phyloP scores from a whole-genome alignment of 1,139 yeast genomes.

The Scheffersomyces insectosa region DNA sequence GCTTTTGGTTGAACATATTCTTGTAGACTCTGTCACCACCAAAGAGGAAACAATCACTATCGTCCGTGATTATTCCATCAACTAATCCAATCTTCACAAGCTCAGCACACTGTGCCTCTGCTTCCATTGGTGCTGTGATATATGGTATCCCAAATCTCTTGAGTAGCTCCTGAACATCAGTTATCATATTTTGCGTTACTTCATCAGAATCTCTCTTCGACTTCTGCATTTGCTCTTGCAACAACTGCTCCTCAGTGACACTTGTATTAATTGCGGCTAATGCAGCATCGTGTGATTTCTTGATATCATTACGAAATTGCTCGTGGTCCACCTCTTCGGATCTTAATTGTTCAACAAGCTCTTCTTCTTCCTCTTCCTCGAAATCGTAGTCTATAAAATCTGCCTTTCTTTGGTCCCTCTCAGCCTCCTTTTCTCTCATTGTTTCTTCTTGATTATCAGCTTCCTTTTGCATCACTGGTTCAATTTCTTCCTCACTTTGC shows the following conservation, averaged over 20 bases:
- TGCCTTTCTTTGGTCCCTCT: conserved; percentile 14
- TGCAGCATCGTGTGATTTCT: conserved; percentile 22
- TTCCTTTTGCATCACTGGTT: conserved; percentile 4
- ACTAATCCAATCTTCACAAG: conserved; percentile 65
- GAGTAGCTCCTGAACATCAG: conserved; percentile 85
- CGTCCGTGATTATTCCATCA: conserved; percentile 96
- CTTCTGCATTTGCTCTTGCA: conserved; percentile 61
- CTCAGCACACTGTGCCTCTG: conserved; percentile 97
- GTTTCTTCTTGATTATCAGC: conserved; percentile 4
- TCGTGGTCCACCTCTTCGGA: conserved; percentile 75
- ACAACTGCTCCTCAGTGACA: conserved; percentile 51
- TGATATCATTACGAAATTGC: conserved; percentile 54
- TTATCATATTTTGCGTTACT: conserved; percentile 82
- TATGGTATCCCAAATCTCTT: conserved; percentile 90
- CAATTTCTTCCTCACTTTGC: conserved; percentile 8
- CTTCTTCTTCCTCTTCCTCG: conserved; percentile 76
- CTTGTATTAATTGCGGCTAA: conserved; percentile 27
- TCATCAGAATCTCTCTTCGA: conserved; percentile 89
- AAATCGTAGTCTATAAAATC: conserved; percentile 57
- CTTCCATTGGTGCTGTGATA: conserved; percentile 96
- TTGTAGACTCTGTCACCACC: conserved; percentile 86
- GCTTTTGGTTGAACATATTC: conserved; percentile 92
- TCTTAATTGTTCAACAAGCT: conserved; percentile 57
- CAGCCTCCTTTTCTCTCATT: conserved; percentile 2
- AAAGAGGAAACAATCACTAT: conserved; percentile 93